Evolutionary conservation across 1,139 yeast species (phyloP).

Genomic region (Magnusiomyces ingens): DNA sequence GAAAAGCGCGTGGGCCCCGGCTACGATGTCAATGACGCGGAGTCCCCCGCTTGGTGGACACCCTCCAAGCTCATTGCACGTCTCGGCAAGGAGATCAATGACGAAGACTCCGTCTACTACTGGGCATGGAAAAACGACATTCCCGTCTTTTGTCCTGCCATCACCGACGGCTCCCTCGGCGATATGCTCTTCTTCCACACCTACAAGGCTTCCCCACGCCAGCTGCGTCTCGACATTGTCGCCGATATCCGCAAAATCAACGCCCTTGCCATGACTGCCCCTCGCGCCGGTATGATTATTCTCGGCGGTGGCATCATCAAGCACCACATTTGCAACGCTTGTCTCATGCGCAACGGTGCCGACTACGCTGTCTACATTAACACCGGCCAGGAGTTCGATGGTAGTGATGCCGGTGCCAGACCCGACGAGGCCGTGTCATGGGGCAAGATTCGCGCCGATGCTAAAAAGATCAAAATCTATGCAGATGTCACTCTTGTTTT

Average conservation of each 20-base stretch:
- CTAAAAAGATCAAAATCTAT: constrained; percentile 81
- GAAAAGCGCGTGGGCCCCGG: constrained; percentile 32
- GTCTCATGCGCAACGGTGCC: constrained; percentile 98
- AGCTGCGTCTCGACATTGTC: constrained; percentile 83
- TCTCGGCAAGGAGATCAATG: constrained; percentile 88
- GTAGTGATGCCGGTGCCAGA: constrained; percentile 98
- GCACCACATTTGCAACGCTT: constrained; percentile 96
- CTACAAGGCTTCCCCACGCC: constrained; percentile 85
- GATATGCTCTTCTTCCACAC: constrained; percentile 99
- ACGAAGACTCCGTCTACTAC: constrained; percentile 86
- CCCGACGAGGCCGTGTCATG: constrained; percentile 98
- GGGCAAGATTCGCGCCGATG: constrained; percentile 97
- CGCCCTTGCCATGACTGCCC: constrained; percentile 93
- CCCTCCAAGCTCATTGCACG: constrained; percentile 91
- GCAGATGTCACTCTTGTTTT: constrained; percentile 95
- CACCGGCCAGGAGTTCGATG: constrained; percentile 98
- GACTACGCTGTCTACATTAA: constrained; percentile 95
- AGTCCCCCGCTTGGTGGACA: constrained; percentile 65
- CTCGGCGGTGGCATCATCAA: constrained; percentile 95
- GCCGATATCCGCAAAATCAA: constrained; percentile 88
- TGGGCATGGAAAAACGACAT: constrained; percentile 97
- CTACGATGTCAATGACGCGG: constrained; percentile 49
- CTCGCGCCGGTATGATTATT: constrained; percentile 89
- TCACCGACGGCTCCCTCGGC: constrained; percentile 97
- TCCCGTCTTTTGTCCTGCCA: constrained; percentile 94